Percentiles rank a stretch among this genome's conserved stretches.
phyloP scores from a whole-genome alignment of 345 rosid species.

The Gossypioides kirkii region DNA sequence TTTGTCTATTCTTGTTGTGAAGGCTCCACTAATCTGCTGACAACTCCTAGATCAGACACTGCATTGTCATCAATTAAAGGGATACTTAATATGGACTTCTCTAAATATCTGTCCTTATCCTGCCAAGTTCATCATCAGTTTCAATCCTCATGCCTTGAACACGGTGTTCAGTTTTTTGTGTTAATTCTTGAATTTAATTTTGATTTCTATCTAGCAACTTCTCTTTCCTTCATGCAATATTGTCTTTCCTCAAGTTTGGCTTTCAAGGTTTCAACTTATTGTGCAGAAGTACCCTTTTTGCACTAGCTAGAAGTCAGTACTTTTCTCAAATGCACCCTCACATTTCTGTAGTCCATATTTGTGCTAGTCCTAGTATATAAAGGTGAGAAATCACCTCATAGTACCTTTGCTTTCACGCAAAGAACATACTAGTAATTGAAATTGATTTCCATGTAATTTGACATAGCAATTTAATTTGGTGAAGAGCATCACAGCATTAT shows the following conservation, averaged over 20 bases:
- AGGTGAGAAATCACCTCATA: background rate
- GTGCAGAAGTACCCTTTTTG: background rate
- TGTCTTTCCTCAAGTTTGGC: background rate
- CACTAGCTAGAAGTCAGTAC: background rate
- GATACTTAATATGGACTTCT: background rate
- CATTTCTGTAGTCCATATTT: background rate
- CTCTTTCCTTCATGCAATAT: background rate
- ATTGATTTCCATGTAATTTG: background rate
- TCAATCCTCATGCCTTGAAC: background rate
- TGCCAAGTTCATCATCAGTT: background rate
- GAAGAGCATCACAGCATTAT: background rate
- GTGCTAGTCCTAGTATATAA: background rate
- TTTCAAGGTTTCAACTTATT: background rate
- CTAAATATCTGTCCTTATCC: background rate
- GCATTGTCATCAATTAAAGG: background rate
- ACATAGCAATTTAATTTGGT: background rate
- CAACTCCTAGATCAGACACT: background rate
- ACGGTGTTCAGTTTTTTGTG: background rate
- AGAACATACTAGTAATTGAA: background rate
- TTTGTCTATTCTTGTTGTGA: background rate
- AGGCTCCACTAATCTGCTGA: constrained; percentile 2
- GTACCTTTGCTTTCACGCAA: background rate
- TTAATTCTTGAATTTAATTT: constrained; percentile 4
- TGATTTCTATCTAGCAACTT: background rate
- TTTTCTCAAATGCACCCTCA: background rate